Percentiles rank a stretch among this genome's conserved stretches.
These are phyloP conservation scores for Aquilaria agallochum DNA, from an alignment of 441 rosid genomes.

Conservation along the genomic window DNA sequence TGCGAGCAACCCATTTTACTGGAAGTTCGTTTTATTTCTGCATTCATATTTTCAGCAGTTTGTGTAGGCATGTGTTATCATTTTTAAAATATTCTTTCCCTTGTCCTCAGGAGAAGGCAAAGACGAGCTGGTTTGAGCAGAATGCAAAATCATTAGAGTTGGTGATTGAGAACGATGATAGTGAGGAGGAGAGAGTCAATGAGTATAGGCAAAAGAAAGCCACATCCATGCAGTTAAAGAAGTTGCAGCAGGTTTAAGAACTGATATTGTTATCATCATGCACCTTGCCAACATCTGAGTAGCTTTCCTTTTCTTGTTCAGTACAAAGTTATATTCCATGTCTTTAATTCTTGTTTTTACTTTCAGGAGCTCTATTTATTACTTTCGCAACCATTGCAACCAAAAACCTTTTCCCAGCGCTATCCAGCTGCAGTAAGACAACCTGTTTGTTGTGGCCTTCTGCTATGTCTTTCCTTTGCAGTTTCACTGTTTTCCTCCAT, in stretches of 20 bases:
- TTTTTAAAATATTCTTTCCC: slow-evolving; percentile 13
- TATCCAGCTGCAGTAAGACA: slow-evolving; percentile 84
- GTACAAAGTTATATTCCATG: slow-evolving; percentile 3
- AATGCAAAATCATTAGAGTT: slow-evolving; percentile 78
- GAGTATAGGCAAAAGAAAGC: slow-evolving; percentile 59
- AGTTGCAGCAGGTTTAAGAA: slow-evolving; percentile 60
- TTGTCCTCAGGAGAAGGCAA: slow-evolving; percentile 62
- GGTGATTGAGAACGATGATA: slow-evolving; percentile 65
- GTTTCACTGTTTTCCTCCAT: not conserved
- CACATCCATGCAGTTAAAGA: slow-evolving; percentile 51
- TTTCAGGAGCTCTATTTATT: slow-evolving; percentile 66
- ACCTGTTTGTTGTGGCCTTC: not conserved
- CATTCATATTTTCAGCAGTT: no score
- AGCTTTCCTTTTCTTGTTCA: not conserved
- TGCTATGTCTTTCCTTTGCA: slow-evolving; percentile 1
- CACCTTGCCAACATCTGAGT: not conserved
- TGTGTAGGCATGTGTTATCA: not conserved
- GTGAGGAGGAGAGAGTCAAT: slow-evolving; percentile 84
- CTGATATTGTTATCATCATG: not conserved
- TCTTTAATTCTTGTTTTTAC: slow-evolving; percentile 19
- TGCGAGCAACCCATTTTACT: no score
- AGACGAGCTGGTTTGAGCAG: slow-evolving; percentile 77
- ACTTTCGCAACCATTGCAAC: slow-evolving; percentile 80
- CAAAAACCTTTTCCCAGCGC: slow-evolving; percentile 77
- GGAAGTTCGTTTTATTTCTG: no score